Conservation (phyloP, 2,329 filamentous ascomycete genomes). For the Curvularia eragrostidis region DNA sequence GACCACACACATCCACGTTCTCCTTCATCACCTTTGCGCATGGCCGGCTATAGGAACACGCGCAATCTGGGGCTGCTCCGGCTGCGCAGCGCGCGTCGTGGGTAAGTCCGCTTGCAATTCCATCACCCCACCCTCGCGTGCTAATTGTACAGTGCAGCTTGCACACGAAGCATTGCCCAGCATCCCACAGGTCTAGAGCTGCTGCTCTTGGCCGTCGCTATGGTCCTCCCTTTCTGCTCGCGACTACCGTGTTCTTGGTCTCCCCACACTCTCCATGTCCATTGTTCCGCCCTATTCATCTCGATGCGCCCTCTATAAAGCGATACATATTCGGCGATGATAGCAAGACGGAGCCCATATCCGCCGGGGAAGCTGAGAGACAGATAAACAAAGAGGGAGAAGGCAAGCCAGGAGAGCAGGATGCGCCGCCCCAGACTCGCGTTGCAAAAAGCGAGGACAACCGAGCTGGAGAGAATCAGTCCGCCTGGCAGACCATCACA, state of each 20-base stretch:
- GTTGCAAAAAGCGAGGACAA: constrained; percentile 34
- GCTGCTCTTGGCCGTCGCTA: constrained; percentile 34
- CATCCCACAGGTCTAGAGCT: constrained; percentile 18
- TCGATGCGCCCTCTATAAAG: constrained; percentile 41
- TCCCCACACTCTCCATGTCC: constrained; percentile 24
- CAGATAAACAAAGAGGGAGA: constrained; percentile 20
- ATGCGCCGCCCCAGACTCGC: constrained; percentile 45
- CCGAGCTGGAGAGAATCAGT: constrained; percentile 23
- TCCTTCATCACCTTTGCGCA: constrained; percentile 14
- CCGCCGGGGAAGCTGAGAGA: constrained; percentile 27
- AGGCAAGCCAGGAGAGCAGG: constrained; percentile 37
- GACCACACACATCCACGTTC: background rate
- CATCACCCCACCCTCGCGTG: background rate
- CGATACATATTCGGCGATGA: constrained; percentile 18
- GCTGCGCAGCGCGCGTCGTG: constrained; percentile 40
- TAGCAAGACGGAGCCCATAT: constrained; percentile 28
- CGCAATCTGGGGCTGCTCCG: constrained; percentile 36
- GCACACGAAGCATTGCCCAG: constrained; percentile 26
- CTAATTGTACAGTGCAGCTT: constrained; percentile 38
- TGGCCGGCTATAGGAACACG: constrained; percentile 37
- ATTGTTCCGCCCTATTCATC: constrained; percentile 32
- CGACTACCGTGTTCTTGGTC: constrained; percentile 32
- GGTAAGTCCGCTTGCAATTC: constrained; percentile 16
- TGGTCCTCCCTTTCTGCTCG: constrained; percentile 38
- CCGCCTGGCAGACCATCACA: constrained; percentile 45